phyloP scores from a whole-genome alignment of 495 filamentous ascomycete species.

The Hypomontagnella monticulosa region DNA sequence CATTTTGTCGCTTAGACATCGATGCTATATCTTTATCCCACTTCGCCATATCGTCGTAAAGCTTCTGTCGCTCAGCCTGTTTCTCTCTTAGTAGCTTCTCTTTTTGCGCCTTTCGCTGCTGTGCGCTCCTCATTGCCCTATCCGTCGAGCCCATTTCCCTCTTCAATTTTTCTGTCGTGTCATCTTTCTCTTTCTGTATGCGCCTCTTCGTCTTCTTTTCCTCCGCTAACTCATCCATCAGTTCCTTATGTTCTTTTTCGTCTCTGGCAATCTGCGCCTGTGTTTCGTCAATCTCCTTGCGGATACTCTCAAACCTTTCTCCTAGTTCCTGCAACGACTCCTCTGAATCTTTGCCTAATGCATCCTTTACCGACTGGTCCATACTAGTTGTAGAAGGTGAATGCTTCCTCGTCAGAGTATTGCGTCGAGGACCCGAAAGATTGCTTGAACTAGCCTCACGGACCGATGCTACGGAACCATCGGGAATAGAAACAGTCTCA shows the following conservation, averaged over 20 bases:
- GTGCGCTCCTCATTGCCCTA: conserved; percentile 82
- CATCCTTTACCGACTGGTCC: conserved; percentile 63
- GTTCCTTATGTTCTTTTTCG: conserved; percentile 70
- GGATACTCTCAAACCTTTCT: conserved; percentile 73
- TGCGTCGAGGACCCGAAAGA: conserved; percentile 68
- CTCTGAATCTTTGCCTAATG: conserved; percentile 53
- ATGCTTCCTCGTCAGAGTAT: conserved; percentile 74
- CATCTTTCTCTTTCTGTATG: conserved; percentile 83
- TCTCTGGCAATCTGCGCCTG: conserved; percentile 66
- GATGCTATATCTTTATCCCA: conserved; percentile 65
- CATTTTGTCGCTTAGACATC: conserved; percentile 52
- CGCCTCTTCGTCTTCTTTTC: conserved; percentile 77
- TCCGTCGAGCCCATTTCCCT: conserved; percentile 83
- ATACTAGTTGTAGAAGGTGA: conserved; percentile 75
- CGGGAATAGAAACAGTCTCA: conserved; percentile 64
- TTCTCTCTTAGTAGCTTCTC: conserved; percentile 83
- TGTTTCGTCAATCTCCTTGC: conserved; percentile 73
- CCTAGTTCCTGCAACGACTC: conserved; percentile 67
- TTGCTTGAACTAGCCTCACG: conserved; percentile 69
- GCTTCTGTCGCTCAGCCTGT: conserved; percentile 68
- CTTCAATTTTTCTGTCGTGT: conserved; percentile 80
- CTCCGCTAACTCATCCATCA: conserved; percentile 78
- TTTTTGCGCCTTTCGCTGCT: conserved; percentile 79
- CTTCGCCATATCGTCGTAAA: conserved; percentile 63
- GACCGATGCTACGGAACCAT: conserved; percentile 61